These are phyloP conservation scores for Pascua guehoae DNA, from an alignment of 1,284 basidiomycete genomes.

Conservation along the genomic window DNA sequence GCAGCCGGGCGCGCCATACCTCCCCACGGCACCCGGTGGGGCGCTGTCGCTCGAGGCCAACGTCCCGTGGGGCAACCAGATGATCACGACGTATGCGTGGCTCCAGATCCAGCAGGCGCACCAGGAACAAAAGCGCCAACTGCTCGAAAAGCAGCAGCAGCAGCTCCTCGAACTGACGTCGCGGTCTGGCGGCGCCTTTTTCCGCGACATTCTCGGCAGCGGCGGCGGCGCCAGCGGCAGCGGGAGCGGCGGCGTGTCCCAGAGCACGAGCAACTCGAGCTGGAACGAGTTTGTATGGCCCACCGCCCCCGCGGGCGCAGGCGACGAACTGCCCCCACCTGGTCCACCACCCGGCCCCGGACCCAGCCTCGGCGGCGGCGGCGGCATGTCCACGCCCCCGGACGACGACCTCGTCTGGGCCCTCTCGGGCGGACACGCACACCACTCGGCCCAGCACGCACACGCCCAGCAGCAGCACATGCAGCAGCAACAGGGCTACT, in stretches of 20 bases:
- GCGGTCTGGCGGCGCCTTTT: conserved; percentile 5
- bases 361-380: neutral
- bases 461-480: neutral
- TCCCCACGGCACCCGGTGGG: neutral
- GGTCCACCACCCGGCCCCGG: neutral
- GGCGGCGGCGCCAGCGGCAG: conserved; percentile 1
- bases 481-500: neutral
- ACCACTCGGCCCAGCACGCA: neutral
- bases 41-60: neutral
- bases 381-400: conserved; percentile 10
- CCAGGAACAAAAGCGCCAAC: conserved; percentile 39
- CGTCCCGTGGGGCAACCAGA: conserved; percentile 29
- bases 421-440: conserved; percentile 4
- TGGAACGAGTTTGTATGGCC: conserved; percentile 20
- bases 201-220: conserved; percentile 19
- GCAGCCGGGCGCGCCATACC: neutral
- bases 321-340: neutral
- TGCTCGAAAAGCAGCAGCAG: conserved; percentile 42
- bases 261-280: neutral
- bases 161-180: conserved; percentile 36
- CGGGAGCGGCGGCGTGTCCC: neutral
- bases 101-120: conserved; percentile 47
- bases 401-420: conserved; percentile 23
- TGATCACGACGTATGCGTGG: conserved; percentile 42
- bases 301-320: conserved; percentile 4